Conservation (phyloP, 768 basidiomycete species). For the Calocybe cyanea region DNA sequence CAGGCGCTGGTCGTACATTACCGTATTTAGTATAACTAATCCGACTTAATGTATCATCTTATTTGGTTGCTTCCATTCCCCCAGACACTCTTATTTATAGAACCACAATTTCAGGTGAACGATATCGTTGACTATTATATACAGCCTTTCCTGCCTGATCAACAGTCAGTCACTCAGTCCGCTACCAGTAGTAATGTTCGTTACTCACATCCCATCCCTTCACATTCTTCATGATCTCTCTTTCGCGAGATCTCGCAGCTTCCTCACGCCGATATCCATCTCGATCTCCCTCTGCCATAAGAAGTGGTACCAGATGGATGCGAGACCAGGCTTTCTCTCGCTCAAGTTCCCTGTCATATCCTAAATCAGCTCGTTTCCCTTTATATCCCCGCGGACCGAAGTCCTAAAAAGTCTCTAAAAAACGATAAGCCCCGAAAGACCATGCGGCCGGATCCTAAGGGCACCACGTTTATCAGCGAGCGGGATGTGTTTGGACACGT, state of each 20-base stretch:
- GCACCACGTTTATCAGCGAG: conserved; percentile 68
- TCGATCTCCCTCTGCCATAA: conserved; percentile 92
- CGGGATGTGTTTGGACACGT: conserved; percentile 61
- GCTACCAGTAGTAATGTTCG: conserved; percentile 10
- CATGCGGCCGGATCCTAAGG: conserved; percentile 58
- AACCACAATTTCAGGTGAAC: conserved; percentile 35
- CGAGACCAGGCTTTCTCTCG: conserved; percentile 95
- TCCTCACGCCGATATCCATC: conserved; percentile 78
- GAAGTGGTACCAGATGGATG: conserved; percentile 87
- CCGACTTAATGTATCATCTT: too few species aligned
- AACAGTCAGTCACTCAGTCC: conserved; percentile 11
- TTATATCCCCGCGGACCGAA: conserved; percentile 42
- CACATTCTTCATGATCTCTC: conserved; percentile 93
- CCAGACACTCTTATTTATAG: conserved; percentile 27
- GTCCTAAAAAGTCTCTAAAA: conserved; percentile 21
- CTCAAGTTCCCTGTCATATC: conserved; percentile 76
- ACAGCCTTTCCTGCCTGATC: conserved; percentile 78
- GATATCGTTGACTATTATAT: conserved; percentile 79
- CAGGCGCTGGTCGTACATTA: too few species aligned
- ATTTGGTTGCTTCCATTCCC: too few species aligned
- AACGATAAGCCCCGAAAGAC: conserved; percentile 38
- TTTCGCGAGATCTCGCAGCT: conserved; percentile 76
- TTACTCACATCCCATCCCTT: conserved; percentile 87
- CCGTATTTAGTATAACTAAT: too few species aligned
- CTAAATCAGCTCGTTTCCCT: conserved; percentile 40